Evolutionary conservation across 306 rosid species (phyloP), one percentile per base, ranked within the genome.

Genomic region (barrel medic (Medicago truncatula)): DNA sequence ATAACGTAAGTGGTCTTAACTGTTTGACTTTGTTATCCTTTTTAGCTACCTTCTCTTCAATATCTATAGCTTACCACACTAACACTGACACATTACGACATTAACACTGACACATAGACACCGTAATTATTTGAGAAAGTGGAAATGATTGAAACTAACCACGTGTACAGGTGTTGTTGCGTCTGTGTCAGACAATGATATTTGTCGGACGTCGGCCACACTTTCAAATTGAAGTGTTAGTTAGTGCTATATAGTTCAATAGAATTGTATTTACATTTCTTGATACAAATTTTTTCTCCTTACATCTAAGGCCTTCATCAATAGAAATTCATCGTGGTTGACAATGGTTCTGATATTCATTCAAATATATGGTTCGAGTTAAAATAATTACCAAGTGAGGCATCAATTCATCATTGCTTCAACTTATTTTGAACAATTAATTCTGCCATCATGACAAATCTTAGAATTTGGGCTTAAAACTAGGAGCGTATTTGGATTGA

Each of bases 1-100:
- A 96, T 74, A 96, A 96, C 60, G 99, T 92, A 85, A 92, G 98
- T 87, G 23, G 12, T 61, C 83, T 75, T 46, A 58, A 14, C 36
- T 75, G 58, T 52, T 36, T 34, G 53, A 4, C 38, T 44, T 41
- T 77, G 28, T 60, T 62, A 58, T 71, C 36, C 58, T 79, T 57
- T 71, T 36, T 47, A 40, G 68, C 65, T 41, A 65, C 14, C 36
- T 14, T 53, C 40, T 62, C 17, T 71, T 47, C 16, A 38, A 49
- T 5, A 49, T 49, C 6, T 44, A 2, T 5, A 49, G 18, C 15
- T 49, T n/a, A 50, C 4, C 38, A 58, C 16, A 23, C n/a, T 21
- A 21, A 57, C 38, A 56, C 34, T 9, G n/a, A 57, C 63, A 58
- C 16, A 2, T 50, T 28, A 28, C 31, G 31, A 28, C 38, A 23